phyloP scores from a whole-genome alignment of 371 early-diverging fungal genomes.

The Blakeslea trispora region DNA sequence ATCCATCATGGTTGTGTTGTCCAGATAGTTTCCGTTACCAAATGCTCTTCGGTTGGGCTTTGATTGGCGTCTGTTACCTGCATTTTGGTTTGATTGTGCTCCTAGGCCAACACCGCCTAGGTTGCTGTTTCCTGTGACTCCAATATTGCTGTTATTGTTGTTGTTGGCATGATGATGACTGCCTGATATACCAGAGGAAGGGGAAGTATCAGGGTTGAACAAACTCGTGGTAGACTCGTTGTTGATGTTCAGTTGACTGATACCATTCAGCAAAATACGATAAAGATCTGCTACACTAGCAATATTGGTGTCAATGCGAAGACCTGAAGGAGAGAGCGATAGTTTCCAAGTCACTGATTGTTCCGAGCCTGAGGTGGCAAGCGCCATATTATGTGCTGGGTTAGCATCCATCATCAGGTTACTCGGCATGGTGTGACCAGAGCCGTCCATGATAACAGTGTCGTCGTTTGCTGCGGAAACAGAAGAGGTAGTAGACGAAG shows the following conservation, averaged over 20 bases:
- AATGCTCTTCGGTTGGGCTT: neutral
- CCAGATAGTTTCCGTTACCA: neutral
- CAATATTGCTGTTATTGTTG: neutral
- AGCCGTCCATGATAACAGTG: slow-evolving; percentile 18
- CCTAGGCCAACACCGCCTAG: too few relatives aligned
- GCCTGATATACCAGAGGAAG: neutral
- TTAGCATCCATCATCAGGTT: neutral
- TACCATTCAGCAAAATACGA: slow-evolving; percentile 44
- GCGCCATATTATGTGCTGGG: too few relatives aligned
- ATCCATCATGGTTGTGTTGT: neutral
- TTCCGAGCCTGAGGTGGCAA: slow-evolving; percentile 3
- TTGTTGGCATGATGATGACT: neutral
- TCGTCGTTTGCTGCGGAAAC: neutral
- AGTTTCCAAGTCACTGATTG: slow-evolving; percentile 50
- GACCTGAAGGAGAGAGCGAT: slow-evolving; percentile 45
- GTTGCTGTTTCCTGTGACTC: neutral
- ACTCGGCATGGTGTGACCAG: slow-evolving; percentile 34
- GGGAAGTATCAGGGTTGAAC: slow-evolving; percentile 31
- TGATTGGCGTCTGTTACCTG: too few relatives aligned
- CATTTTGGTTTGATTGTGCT: too few relatives aligned
- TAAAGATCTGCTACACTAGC: slow-evolving; percentile 48
- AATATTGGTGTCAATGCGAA: slow-evolving; percentile 52
- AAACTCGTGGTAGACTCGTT: slow-evolving; percentile 36
- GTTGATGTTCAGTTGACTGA: slow-evolving; percentile 46
- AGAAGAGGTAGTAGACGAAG: neutral